A percentile compares a stretch with the other conserved stretches of the same genome.
Evolutionary conservation across 2,329 filamentous ascomycete species (phyloP).

Genomic region (Colletotrichum plurivorum): DNA sequence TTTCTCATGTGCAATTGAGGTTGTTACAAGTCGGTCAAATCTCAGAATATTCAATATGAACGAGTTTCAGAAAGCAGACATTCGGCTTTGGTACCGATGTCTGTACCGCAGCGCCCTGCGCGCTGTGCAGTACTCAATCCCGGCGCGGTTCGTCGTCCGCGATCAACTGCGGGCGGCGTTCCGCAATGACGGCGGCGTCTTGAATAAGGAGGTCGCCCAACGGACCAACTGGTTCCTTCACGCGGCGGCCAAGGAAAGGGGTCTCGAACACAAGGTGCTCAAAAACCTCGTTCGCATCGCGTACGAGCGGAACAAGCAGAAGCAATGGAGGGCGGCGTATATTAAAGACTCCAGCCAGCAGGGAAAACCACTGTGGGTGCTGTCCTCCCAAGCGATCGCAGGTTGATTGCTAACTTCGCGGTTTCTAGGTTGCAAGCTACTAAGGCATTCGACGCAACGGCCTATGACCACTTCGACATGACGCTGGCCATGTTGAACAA

Average conservation of each 20-base stretch:
- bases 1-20: not conserved
- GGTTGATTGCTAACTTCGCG: conserved; percentile 9
- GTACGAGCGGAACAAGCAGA: conserved; percentile 49
- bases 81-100: conserved; percentile 77
- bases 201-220: conserved; percentile 67
- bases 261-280: conserved; percentile 80
- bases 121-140: conserved; percentile 80
- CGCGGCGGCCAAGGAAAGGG: conserved; percentile 73
- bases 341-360: conserved; percentile 9
- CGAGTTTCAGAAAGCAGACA: conserved; percentile 50
- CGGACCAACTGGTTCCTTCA: conserved; percentile 80
- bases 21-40: not conserved
- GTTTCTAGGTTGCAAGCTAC: conserved; percentile 5
- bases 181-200: conserved; percentile 60
- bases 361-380: conserved; percentile 42
- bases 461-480: conserved; percentile 75
- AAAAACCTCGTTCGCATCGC: conserved; percentile 73
- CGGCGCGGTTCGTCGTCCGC: conserved; percentile 74
- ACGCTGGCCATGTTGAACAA: conserved; percentile 82
- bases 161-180: conserved; percentile 74
- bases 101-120: conserved; percentile 77
- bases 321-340: conserved; percentile 46
- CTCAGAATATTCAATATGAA: conserved; percentile 45
- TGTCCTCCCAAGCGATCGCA: not conserved
- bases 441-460: conserved; percentile 44